These are phyloP conservation scores for Nothomitra cinnamomea DNA, from an alignment of 2,329 filamentous ascomycete genomes.

Conservation along the genomic window DNA sequence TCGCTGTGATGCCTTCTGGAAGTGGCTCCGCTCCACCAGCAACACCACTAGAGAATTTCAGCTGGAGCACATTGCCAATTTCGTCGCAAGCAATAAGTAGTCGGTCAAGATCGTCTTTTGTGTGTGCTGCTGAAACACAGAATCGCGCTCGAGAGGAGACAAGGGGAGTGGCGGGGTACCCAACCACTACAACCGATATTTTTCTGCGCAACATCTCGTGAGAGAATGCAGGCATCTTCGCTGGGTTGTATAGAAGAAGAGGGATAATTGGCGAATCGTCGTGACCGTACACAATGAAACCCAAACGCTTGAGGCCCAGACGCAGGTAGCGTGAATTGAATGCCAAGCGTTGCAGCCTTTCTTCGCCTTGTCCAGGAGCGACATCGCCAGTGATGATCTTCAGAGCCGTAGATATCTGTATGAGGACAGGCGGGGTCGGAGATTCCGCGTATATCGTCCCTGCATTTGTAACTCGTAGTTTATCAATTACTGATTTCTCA, in stretches of 20 bases:
- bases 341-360: conserved; percentile 84
- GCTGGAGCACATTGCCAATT: conserved; percentile 75
- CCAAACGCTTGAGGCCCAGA: conserved; percentile 87
- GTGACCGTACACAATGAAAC: conserved; percentile 91
- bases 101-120: conserved; percentile 93
- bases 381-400: conserved; percentile 81
- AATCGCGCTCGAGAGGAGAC: conserved; percentile 91
- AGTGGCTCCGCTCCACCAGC: conserved; percentile 72
- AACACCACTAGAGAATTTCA: conserved; percentile 94
- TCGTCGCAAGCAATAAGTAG: conserved; percentile 81
- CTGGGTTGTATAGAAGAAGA: conserved; percentile 89
- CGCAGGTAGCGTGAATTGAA: conserved; percentile 99
- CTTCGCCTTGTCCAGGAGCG: conserved; percentile 78
- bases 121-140: conserved; percentile 90
- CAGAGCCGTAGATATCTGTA: conserved; percentile 77
- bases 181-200: conserved; percentile 92
- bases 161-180: conserved; percentile 88
- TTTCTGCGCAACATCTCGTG: conserved; percentile 97
- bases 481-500: conserved; percentile 81
- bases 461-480: conserved; percentile 71
- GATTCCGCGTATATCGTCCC: conserved; percentile 78
- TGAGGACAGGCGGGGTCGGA: conserved; percentile 70
- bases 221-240: conserved; percentile 95
- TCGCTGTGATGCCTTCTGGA: conserved; percentile 44
- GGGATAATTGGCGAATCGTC: conserved; percentile 97